Evolutionary conservation across 2,329 filamentous ascomycete species (phyloP).

Genomic region (Ophiostoma sp.): DNA sequence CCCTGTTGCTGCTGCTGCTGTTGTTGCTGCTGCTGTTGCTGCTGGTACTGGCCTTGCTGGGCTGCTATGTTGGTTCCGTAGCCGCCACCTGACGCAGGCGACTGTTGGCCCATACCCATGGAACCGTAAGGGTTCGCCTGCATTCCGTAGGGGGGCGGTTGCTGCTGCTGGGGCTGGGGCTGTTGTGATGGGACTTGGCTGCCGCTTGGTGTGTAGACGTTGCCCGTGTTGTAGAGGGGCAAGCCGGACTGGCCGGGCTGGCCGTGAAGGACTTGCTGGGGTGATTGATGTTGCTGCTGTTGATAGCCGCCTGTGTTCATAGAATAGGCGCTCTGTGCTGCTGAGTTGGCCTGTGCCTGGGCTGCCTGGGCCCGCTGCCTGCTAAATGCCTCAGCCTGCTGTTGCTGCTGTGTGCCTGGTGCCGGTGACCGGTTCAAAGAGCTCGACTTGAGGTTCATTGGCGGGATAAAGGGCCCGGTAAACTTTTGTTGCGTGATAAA

Average conservation of each 20-base stretch:
- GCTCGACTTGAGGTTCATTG: constrained; percentile 90
- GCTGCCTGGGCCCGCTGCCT: constrained; percentile 81
- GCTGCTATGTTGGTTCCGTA: constrained; percentile 42
- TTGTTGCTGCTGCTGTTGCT: constrained; percentile 60
- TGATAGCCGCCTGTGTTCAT: constrained; percentile 48
- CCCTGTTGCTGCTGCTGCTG: constrained; percentile 59
- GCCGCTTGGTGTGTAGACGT: constrained; percentile 62
- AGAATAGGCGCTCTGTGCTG: constrained; percentile 61
- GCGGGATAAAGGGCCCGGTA: constrained; percentile 90
- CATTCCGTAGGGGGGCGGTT: constrained; percentile 53
- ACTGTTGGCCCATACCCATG: constrained; percentile 62
- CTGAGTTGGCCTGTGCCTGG: constrained; percentile 64
- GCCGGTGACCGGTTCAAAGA: constrained; percentile 81
- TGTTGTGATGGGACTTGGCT: constrained; percentile 36
- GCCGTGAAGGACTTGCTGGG: constrained; percentile 29
- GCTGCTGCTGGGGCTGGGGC: constrained; percentile 52
- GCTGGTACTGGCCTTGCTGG: constrained; percentile 45
- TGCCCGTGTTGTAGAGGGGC: constrained; percentile 65
- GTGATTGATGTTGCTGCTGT: constrained; percentile 30
- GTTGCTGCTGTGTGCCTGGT: constrained; percentile 90
- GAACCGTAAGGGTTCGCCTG: constrained; percentile 63
- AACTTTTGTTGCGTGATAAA: constrained; percentile 99
- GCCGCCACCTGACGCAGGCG: constrained; percentile 55
- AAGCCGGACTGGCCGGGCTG: constrained; percentile 35
- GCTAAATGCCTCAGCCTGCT: constrained; percentile 87